These are phyloP conservation scores for Ophiostoma ulmi DNA, from an alignment of 2,329 filamentous ascomycete genomes.

Conservation along the genomic window DNA sequence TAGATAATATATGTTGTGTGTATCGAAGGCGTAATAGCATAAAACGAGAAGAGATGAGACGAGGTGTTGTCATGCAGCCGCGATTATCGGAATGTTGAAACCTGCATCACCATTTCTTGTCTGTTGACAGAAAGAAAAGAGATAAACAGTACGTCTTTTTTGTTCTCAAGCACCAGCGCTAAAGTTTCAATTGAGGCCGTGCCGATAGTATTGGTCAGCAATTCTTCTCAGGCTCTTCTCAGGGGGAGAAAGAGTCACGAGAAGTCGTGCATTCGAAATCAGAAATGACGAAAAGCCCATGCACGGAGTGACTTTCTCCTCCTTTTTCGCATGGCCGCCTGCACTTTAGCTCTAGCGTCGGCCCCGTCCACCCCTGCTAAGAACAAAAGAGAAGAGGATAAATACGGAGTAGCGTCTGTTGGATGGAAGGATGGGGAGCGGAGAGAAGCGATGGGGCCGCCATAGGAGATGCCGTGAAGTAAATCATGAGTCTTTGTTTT, in stretches of 20 bases:
- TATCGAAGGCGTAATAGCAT: background rate
- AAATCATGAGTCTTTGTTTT: no score
- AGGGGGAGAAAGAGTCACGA: background rate
- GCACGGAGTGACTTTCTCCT: conserved; percentile 1
- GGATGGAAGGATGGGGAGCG: background rate
- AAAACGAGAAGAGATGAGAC: background rate
- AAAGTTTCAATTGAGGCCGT: background rate
- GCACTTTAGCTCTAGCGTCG: conserved; percentile 2
- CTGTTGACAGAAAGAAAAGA: background rate
- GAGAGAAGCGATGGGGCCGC: no score
- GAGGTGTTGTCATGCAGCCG: background rate
- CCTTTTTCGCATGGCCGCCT: background rate
- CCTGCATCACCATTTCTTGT: background rate
- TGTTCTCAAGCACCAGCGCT: background rate
- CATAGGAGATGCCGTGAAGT: background rate
- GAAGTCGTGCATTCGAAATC: background rate
- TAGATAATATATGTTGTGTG: background rate
- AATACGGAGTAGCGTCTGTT: conserved; percentile 2
- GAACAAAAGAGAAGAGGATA: background rate
- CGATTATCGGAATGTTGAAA: background rate
- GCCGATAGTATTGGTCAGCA: background rate
- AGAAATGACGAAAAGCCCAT: conserved; percentile 6
- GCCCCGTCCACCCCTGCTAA: conserved; percentile 7
- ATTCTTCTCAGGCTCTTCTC: background rate
- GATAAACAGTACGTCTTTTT: background rate